Conservation (phyloP, 805 yeast genomes). For the Hanseniaspora occidentalis region DNA sequence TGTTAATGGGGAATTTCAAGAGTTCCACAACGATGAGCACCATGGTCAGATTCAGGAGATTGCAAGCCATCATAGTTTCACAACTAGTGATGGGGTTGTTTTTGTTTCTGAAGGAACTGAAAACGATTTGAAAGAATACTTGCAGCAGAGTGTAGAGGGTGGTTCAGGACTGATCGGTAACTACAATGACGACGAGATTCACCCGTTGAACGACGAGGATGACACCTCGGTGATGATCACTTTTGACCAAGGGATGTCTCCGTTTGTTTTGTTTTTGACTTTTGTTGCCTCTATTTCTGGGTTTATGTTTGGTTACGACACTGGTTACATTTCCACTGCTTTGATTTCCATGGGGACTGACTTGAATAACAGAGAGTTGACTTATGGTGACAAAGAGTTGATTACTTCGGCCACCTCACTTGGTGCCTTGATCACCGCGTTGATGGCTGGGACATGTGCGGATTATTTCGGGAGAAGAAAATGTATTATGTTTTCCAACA, state of each 20-base stretch:
- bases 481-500: constrained; percentile 70
- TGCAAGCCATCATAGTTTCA: no score
- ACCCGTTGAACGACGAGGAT: constrained; percentile 36
- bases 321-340: constrained; percentile 93
- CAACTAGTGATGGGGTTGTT: neutral
- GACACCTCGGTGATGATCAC: constrained; percentile 35
- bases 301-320: constrained; percentile 94
- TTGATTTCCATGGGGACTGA: constrained; percentile 76
- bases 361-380: constrained; percentile 42
- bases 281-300: constrained; percentile 83
- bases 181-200: constrained; percentile 7
- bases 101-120: neutral
- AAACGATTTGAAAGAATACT: neutral
- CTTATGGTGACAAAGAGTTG: constrained; percentile 73
- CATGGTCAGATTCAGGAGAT: no score
- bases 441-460: constrained; percentile 70
- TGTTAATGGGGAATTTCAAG: no score
- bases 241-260: constrained; percentile 43
- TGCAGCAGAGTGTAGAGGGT: neutral
- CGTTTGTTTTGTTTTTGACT: constrained; percentile 55
- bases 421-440: constrained; percentile 77
- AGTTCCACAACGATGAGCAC: no score
- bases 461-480: constrained; percentile 78
- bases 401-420: constrained; percentile 91
- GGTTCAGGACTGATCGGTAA: neutral